phyloP scores from a whole-genome alignment of 768 basidiomycete species.

The Xerocomus brunneocitrinus region DNA sequence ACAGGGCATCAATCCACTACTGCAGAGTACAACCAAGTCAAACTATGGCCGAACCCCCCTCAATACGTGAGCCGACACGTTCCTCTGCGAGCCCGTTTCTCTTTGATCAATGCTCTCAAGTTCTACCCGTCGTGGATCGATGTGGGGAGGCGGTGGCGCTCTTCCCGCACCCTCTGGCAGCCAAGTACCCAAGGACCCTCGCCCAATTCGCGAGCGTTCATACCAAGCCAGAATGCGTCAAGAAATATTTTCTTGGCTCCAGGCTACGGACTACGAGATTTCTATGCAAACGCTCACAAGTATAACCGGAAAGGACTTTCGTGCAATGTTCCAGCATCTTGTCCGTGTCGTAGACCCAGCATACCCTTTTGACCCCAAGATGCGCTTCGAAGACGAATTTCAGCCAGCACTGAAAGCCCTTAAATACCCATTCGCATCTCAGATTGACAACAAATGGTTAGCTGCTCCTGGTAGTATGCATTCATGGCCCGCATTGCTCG shows the following conservation, averaged over 20 bases:
- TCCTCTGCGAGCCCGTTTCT: background rate
- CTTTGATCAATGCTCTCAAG: slow-evolving; percentile 29
- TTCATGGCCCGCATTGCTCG: slow-evolving; percentile 88
- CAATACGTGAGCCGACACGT: slow-evolving; percentile 44
- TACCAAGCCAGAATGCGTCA: slow-evolving; percentile 75
- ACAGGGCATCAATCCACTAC: slow-evolving; percentile 62
- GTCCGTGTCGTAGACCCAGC: slow-evolving; percentile 66
- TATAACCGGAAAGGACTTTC: slow-evolving; percentile 85
- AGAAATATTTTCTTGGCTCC: slow-evolving; percentile 70
- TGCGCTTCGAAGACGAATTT: slow-evolving; percentile 79
- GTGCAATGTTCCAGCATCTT: slow-evolving; percentile 78
- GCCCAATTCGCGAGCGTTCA: slow-evolving; percentile 70
- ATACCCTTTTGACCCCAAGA: slow-evolving; percentile 51
- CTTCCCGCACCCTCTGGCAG: slow-evolving; percentile 44
- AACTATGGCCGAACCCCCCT: slow-evolving; percentile 71
- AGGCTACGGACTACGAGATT: slow-evolving; percentile 61
- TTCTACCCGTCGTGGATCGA: slow-evolving; percentile 72
- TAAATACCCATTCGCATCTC: slow-evolving; percentile 75
- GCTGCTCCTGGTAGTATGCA: slow-evolving; percentile 85
- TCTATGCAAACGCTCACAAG: slow-evolving; percentile 63
- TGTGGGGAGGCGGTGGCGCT: slow-evolving; percentile 55
- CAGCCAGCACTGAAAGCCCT: slow-evolving; percentile 67
- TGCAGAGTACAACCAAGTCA: slow-evolving; percentile 66
- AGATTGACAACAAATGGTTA: slow-evolving; percentile 81
- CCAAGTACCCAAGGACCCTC: slow-evolving; percentile 64